A percentile compares a stretch with the other conserved stretches of the same genome.
Conservation (phyloP, 2,329 filamentous ascomycete species). For the Xylariaceae sp. region DNA sequence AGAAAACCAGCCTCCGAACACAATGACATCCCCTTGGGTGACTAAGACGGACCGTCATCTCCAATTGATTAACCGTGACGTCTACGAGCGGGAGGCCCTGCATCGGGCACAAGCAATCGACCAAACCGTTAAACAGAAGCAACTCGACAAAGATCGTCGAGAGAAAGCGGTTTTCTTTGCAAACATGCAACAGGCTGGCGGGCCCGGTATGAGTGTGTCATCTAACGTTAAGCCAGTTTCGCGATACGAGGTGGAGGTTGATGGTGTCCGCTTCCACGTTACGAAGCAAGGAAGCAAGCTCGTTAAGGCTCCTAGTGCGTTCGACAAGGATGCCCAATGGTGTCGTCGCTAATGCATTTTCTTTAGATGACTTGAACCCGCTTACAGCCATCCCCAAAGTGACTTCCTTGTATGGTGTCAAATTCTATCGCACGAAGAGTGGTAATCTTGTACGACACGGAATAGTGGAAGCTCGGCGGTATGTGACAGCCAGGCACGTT, state of each 20-base stretch:
- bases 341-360: constrained; percentile 22
- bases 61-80: constrained; percentile 75
- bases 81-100: constrained; percentile 71
- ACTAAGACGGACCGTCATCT: constrained; percentile 71
- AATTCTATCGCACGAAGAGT: constrained; percentile 79
- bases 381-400: constrained; percentile 70
- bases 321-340: not conserved
- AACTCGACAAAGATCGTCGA: constrained; percentile 48
- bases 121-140: constrained; percentile 58
- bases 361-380: constrained; percentile 54
- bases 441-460: constrained; percentile 80
- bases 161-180: constrained; percentile 56
- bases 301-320: constrained; percentile 65
- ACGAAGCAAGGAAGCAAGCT: constrained; percentile 78
- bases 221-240: constrained; percentile 35
- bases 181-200: constrained; percentile 40
- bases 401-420: constrained; percentile 68
- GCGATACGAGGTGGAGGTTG: constrained; percentile 61
- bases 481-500: constrained; percentile 38
- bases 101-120: constrained; percentile 67
- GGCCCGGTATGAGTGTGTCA: constrained; percentile 20
- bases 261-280: constrained; percentile 71
- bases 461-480: constrained; percentile 72
- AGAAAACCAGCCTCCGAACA: constrained; percentile 34
- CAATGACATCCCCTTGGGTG: constrained; percentile 55